Percentiles rank a stretch among this genome's conserved stretches.
Conservation (phyloP, 768 basidiomycete genomes). For the Neoboletus magnificus region DNA sequence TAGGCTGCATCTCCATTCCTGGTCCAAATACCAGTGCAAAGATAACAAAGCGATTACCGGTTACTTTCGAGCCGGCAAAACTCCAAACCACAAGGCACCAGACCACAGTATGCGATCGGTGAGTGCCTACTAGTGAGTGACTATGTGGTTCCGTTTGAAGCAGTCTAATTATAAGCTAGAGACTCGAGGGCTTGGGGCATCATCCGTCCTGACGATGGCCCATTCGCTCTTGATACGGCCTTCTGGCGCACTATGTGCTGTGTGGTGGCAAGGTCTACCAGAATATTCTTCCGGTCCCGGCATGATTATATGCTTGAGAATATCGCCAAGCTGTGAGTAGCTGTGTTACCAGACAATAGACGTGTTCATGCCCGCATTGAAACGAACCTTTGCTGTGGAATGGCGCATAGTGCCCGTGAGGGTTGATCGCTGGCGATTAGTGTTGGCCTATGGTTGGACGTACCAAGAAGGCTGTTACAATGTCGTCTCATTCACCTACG, state of each 20-base stretch:
- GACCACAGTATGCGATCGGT: not conserved
- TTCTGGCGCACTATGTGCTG: not conserved
- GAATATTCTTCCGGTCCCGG: not conserved
- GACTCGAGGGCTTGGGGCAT: not conserved
- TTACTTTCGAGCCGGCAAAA: not conserved
- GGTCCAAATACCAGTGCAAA: not conserved
- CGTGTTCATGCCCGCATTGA: not conserved
- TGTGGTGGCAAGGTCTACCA: not conserved
- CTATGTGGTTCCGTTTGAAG: not conserved
- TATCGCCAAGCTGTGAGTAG: slow-evolving; percentile 14
- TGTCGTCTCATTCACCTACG: not conserved
- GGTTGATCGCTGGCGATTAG: not conserved
- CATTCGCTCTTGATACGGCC: not conserved
- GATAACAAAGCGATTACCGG: not conserved
- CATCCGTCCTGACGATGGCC: not conserved
- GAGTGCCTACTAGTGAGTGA: not conserved
- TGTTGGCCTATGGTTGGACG: not conserved
- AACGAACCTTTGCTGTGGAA: not conserved
- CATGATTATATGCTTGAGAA: not conserved
- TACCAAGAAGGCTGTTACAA: not conserved
- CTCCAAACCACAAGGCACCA: not conserved
- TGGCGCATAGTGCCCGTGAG: not conserved
- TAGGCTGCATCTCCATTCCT: not conserved
- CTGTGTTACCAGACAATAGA: not conserved
- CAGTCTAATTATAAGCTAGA: not conserved